Percentiles rank a stretch among this genome's conserved stretches.
These are phyloP conservation scores for Eimeria praecox DNA, from an alignment of 169 alveolate genomes.

Conservation along the genomic window DNA sequence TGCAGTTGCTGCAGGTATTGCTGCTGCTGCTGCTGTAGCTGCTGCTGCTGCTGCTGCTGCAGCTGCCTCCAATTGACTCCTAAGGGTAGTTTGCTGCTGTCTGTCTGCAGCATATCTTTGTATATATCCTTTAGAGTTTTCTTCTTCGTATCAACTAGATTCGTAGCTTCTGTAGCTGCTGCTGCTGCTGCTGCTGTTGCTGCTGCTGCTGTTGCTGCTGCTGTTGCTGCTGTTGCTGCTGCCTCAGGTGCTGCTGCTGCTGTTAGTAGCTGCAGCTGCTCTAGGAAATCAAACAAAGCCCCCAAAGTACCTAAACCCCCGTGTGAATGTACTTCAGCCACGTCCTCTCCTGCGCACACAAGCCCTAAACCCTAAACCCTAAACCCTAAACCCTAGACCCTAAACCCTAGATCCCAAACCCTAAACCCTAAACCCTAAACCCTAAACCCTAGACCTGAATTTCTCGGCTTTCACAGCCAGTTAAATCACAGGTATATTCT, in stretches of 20 bases:
- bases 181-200: neutral
- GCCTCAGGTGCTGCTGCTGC: neutral
- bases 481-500: neutral
- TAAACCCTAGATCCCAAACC: slow-evolving; percentile 15
- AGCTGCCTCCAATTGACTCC: neutral
- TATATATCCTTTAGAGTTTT: neutral
- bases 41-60: neutral
- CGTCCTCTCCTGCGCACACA: slow-evolving; percentile 63
- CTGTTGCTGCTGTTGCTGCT: neutral
- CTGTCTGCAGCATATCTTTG: neutral
- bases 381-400: slow-evolving; percentile 49
- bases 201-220: neutral
- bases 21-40: slow-evolving; percentile 25
- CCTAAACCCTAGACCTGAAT: neutral
- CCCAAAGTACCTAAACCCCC: slow-evolving; percentile 54
- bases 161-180: neutral
- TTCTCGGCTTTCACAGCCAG: neutral
- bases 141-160: no score
- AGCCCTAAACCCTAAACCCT: slow-evolving; percentile 42
- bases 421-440: neutral
- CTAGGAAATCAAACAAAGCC: slow-evolving; percentile 33
- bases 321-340: slow-evolving; percentile 72
- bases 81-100: neutral
- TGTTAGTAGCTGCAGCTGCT: neutral
- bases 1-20: slow-evolving; percentile 17